Percentiles rank a stretch among this genome's conserved stretches.
Conservation (phyloP, 176 grass and related monocot genomes). For the Oryza rufipogon region DNA sequence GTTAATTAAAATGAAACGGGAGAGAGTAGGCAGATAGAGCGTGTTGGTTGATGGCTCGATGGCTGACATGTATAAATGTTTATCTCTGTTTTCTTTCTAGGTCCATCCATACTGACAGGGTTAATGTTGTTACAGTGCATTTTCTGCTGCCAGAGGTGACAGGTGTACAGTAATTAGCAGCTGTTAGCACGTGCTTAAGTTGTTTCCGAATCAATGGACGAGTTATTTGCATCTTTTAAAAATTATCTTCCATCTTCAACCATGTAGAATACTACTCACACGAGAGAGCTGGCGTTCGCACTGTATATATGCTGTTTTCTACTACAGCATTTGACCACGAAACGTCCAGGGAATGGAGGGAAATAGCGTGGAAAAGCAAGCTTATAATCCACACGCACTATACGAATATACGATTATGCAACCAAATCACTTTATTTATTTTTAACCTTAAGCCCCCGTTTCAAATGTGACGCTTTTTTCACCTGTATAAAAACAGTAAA, state of each 20-base stretch:
- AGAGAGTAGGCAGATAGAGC: background rate
- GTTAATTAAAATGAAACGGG: too few species aligned
- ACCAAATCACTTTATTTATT: background rate
- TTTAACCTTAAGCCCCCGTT: too few species aligned
- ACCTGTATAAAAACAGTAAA: too few species aligned
- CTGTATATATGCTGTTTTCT: background rate
- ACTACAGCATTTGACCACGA: background rate
- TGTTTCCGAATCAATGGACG: background rate
- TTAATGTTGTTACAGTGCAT: background rate
- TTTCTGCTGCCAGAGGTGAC: background rate
- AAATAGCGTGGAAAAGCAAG: background rate
- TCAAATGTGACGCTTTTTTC: too few species aligned
- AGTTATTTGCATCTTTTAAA: background rate
- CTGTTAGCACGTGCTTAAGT: conserved; percentile 10
- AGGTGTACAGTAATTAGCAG: background rate
- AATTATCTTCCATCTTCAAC: background rate
- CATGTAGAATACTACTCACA: too few species aligned
- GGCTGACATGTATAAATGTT: background rate
- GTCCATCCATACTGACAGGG: background rate
- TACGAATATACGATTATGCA: background rate
- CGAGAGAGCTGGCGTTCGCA: too few species aligned
- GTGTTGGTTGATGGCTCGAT: background rate
- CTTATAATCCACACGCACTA: background rate
- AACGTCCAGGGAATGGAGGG: background rate
- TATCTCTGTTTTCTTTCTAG: background rate